Evolutionary conservation across 2,329 filamentous ascomycete species (phyloP), one percentile per base, ranked within the genome.

Genomic region (Clarireedia monteithiana): DNA sequence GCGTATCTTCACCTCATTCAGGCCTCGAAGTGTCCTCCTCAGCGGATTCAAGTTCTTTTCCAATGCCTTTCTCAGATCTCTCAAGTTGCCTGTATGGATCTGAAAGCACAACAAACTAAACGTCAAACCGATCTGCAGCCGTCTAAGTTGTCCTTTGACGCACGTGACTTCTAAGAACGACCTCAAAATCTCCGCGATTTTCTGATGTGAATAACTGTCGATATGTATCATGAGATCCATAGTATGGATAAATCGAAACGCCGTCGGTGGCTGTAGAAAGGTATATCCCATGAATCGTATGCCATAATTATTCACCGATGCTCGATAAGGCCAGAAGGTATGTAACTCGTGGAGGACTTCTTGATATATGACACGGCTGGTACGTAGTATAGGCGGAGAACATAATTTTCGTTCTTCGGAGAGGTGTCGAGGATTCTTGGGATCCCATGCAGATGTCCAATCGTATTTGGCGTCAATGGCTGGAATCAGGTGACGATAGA

Each of bases 261-360:
- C 47, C 7, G 53, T 20, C 10, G 53, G 53, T 36, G 53, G 53
- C 2, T 55, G 30, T 4, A 55, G 34, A 20, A 55, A 55, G 17
- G 53, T 55, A 30, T 55, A 50, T 27, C 53, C 53, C n/a, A 55
- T 38, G 39, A 55, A 55, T 45, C 53, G 53, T 26, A 55, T 45
- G 3, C 53, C 53, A 45, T 50, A 55, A 9, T 55, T 55, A 17
- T 48, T 55, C 15, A 55, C 40, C 3, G 53, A 44, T 15, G 40
- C n/a, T 17, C 53, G 53, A 50, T 55, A 50, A 50, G 53, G 53
- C 26, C 48, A 14, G 20, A 55, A 55, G 42, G 47, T 50, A 15
- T 55, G 50, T n/a, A 55, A 44, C 38, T 55, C 53, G 26, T 55
- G 50, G 38, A 55, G 44, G 14, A 55, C 53, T 44, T 55, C 53